These are phyloP conservation scores for Penicillium paneum DNA, from an alignment of 2,329 filamentous ascomycete genomes.

Conservation along the genomic window DNA sequence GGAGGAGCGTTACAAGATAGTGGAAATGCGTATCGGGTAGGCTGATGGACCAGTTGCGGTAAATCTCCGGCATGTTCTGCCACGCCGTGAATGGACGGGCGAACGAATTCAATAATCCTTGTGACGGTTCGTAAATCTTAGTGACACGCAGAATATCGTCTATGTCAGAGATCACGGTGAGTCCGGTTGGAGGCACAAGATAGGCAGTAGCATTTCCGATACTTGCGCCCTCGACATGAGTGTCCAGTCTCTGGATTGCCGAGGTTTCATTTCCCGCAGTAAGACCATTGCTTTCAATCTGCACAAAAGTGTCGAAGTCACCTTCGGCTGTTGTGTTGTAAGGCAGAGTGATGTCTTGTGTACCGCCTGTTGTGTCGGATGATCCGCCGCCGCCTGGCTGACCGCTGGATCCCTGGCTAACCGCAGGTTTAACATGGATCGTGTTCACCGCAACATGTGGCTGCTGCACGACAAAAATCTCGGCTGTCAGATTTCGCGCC, in stretches of 20 bases:
- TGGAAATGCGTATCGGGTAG: constrained; percentile 72
- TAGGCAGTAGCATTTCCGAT: constrained; percentile 74
- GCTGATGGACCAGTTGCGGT: constrained; percentile 68
- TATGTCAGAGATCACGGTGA: constrained; percentile 73
- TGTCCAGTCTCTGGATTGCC: constrained; percentile 64
- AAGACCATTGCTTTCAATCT: constrained; percentile 57
- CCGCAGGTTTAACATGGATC: constrained; percentile 54
- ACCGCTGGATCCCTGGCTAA: constrained; percentile 51
- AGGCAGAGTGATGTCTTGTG: constrained; percentile 62
- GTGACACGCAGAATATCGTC: constrained; percentile 78
- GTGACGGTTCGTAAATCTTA: constrained; percentile 72
- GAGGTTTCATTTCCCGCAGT: constrained; percentile 62
- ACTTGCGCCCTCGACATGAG: constrained; percentile 62
- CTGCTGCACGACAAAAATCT: constrained; percentile 75
- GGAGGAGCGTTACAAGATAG: constrained; percentile 52
- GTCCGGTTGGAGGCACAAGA: constrained; percentile 65
- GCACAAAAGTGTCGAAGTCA: constrained; percentile 70
- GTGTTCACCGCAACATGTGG: constrained; percentile 39
- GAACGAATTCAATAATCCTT: constrained; percentile 74
- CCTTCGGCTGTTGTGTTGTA: constrained; percentile 64
- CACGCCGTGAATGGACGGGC: constrained; percentile 67
- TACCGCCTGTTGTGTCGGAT: constrained; percentile 50
- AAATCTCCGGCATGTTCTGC: constrained; percentile 78
- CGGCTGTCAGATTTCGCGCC: constrained; percentile 68
- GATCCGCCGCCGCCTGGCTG: constrained; percentile 22